Conservation (phyloP, 2,329 filamentous ascomycete species). For the Hypoxylon sp. region DNA sequence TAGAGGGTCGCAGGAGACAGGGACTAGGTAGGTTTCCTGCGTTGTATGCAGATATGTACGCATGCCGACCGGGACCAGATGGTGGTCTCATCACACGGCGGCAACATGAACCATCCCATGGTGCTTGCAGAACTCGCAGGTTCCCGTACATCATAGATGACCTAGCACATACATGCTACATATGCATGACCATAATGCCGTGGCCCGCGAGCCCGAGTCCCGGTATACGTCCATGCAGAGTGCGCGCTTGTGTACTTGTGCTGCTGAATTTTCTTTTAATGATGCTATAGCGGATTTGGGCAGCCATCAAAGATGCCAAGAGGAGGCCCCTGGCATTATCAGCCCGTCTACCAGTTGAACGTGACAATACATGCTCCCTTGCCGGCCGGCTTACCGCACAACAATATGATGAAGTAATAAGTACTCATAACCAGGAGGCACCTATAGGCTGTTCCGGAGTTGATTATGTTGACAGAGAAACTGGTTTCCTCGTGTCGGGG, state of each 20-base stretch:
- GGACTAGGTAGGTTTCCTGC: conserved; percentile 36
- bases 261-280: conserved; percentile 27
- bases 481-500: conserved; percentile 35
- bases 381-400: conserved; percentile 35
- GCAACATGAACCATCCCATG: conserved; percentile 49
- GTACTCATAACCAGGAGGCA: conserved; percentile 26
- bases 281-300: conserved; percentile 41
- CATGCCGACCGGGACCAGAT: conserved; percentile 44
- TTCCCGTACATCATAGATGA: conserved; percentile 45
- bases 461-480: conserved; percentile 20
- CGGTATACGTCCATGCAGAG: conserved; percentile 43
- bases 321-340: conserved; percentile 36
- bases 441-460: conserved; percentile 22
- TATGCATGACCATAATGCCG: conserved; percentile 51
- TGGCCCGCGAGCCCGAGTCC: conserved; percentile 51
- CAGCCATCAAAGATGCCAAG: conserved; percentile 44
- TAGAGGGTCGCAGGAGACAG: conserved; percentile 50
- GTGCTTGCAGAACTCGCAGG: conserved; percentile 48
- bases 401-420: conserved; percentile 29
- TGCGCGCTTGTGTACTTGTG: conserved; percentile 33
- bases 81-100: conserved; percentile 46
- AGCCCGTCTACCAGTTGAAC: conserved; percentile 30
- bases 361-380: conserved; percentile 39
- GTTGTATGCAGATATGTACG: conserved; percentile 44
- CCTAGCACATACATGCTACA: conserved; percentile 50